Conservation (phyloP, 1,139 yeast genomes). For the Candida smagusa region DNA sequence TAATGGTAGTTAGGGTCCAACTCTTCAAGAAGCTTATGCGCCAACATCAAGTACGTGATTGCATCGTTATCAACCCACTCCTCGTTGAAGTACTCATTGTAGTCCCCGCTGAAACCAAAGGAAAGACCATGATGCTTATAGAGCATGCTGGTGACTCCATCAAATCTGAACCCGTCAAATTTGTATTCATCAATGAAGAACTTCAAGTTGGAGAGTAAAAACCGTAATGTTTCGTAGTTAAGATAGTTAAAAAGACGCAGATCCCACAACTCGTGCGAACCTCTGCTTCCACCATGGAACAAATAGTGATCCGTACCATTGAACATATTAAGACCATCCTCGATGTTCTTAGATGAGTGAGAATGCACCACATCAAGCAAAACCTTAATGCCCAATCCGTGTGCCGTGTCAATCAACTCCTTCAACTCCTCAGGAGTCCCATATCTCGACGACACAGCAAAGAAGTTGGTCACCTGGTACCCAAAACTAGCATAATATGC, state of each 20-base stretch:
- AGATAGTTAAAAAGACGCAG: conserved; percentile 90
- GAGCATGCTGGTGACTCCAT: conserved; percentile 93
- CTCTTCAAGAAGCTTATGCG: conserved; percentile 69
- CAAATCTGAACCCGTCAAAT: conserved; percentile 95
- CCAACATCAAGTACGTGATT: conserved; percentile 79
- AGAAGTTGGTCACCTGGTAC: conserved; percentile 89
- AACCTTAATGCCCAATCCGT: conserved; percentile 81
- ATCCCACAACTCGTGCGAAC: conserved; percentile 92
- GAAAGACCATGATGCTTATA: conserved; percentile 91
- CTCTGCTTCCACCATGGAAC: conserved; percentile 85
- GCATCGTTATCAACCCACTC: conserved; percentile 88
- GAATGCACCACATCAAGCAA: conserved; percentile 92
- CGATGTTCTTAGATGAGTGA: conserved; percentile 91
- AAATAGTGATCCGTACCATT: conserved; percentile 96
- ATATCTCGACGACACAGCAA: conserved; percentile 82
- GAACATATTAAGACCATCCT: conserved; percentile 88
- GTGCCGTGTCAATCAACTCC: conserved; percentile 89
- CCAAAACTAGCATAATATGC: conserved; percentile 98
- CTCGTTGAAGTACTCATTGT: conserved; percentile 82
- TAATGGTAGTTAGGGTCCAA: conserved; percentile 49
- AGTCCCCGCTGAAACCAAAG: conserved; percentile 87
- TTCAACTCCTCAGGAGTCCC: conserved; percentile 95
- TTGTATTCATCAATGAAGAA: conserved; percentile 78
- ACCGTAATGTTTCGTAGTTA: conserved; percentile 83
- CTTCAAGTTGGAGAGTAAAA: conserved; percentile 81